These are phyloP conservation scores for Linum tenue DNA, from an alignment of 345 rosid genomes.

Conservation along the genomic window DNA sequence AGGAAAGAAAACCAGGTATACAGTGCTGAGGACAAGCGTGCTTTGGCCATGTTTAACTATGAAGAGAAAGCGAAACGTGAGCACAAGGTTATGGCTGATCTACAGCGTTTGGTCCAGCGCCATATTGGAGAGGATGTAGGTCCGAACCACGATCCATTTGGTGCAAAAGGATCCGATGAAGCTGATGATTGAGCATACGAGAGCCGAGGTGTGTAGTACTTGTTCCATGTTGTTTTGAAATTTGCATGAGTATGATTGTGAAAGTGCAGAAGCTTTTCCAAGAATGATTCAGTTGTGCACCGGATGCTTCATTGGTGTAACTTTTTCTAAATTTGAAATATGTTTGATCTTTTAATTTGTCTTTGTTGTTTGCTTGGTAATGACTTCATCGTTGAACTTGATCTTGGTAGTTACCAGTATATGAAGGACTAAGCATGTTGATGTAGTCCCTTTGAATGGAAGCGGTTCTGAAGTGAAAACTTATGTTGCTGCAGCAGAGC, in stretches of 20 bases:
- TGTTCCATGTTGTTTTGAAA: neutral
- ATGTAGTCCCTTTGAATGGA: too few species aligned
- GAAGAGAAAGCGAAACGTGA: conserved; percentile 98
- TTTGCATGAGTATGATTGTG: neutral
- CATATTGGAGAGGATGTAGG: conserved; percentile 93
- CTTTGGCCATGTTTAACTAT: conserved; percentile 93
- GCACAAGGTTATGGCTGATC: conserved; percentile 95
- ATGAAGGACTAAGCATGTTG: too few species aligned
- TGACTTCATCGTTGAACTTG: too few species aligned
- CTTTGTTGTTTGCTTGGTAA: too few species aligned
- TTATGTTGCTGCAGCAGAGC: too few species aligned
- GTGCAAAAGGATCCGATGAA: conserved; percentile 45
- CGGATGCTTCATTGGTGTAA: neutral
- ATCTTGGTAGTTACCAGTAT: too few species aligned
- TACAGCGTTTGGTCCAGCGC: conserved; percentile 85
- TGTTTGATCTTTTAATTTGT: neutral
- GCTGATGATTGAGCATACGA: conserved; percentile 45
- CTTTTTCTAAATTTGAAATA: too few species aligned
- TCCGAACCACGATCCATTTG: conserved; percentile 90
- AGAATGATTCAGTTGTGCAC: neutral
- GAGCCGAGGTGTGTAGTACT: too few species aligned
- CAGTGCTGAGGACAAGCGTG: conserved; percentile 96
- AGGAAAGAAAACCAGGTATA: conserved; percentile 99
- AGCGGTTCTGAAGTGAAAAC: too few species aligned
- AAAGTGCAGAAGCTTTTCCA: neutral